Conservation (phyloP, 1,284 basidiomycete genomes). For the Cystobasidium slooffiae region DNA sequence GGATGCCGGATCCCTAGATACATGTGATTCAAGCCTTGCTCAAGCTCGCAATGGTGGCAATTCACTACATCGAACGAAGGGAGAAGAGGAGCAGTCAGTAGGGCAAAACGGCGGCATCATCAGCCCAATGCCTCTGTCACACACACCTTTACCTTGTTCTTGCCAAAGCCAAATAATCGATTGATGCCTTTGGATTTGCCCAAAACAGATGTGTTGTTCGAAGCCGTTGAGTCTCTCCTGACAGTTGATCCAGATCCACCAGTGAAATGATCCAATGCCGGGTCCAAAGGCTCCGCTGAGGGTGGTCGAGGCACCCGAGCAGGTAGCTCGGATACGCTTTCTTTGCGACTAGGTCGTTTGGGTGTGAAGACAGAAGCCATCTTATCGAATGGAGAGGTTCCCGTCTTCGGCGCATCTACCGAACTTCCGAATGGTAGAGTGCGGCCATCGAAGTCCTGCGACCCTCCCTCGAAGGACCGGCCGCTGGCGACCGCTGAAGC, state of each 20-base stretch:
- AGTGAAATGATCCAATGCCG: slow-evolving; percentile 10
- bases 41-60: too few species aligned
- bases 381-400: neutral
- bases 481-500: neutral
- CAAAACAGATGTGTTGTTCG: slow-evolving; percentile 12
- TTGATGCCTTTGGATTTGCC: slow-evolving; percentile 17
- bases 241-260: too few species aligned
- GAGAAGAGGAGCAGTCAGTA: too few species aligned
- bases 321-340: slow-evolving; percentile 3
- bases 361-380: slow-evolving; percentile 28
- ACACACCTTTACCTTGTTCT: slow-evolving; percentile 29
- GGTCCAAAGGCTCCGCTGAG: slow-evolving; percentile 24
- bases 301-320: slow-evolving; percentile 32
- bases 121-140: neutral
- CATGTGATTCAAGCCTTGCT: too few species aligned
- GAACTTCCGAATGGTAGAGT: neutral
- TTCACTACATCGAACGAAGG: too few species aligned
- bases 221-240: slow-evolving; percentile 1
- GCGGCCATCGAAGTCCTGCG: neutral
- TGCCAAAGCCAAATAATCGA: slow-evolving; percentile 38
- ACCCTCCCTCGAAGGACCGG: neutral
- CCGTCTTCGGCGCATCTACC: slow-evolving; percentile 12
- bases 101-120: too few species aligned
- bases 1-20: neutral
- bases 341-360: slow-evolving; percentile 34